Percentiles rank a stretch among this genome's conserved stretches.
Evolutionary conservation across 2,329 filamentous ascomycete species (phyloP).

Genomic region (Xylaria sp.): DNA sequence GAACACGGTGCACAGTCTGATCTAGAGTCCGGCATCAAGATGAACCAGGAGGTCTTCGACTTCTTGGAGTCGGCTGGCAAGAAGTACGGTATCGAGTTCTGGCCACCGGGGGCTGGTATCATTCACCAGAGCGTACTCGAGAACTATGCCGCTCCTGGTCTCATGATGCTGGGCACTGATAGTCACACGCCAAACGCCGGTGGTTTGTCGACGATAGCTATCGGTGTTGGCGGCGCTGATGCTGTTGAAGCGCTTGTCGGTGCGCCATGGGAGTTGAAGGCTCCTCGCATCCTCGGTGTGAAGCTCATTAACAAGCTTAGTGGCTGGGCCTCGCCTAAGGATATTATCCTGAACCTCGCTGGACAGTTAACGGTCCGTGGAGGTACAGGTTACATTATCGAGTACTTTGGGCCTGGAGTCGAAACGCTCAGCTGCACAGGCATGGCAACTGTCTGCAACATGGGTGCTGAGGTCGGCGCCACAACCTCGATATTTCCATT

Average conservation of each 20-base stretch:
- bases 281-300: conserved; percentile 89
- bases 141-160: conserved; percentile 94
- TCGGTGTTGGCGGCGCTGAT: conserved; percentile 96
- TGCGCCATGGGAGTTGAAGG: conserved; percentile 97
- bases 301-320: conserved; percentile 82
- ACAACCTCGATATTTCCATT: conserved; percentile 97
- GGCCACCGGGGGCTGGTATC: conserved; percentile 92
- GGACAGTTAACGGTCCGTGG: conserved; percentile 91
- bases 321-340: conserved; percentile 95
- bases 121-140: conserved; percentile 98
- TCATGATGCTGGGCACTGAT: conserved; percentile 99
- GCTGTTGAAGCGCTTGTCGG: conserved; percentile 96
- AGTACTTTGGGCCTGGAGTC: conserved; percentile 92
- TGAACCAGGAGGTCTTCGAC: conserved; percentile 97
- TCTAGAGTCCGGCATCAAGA: conserved; percentile 83
- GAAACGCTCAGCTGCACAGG: conserved; percentile 90
- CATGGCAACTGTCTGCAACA: conserved; percentile 92
- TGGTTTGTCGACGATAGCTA: conserved; percentile 90
- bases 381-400: conserved; percentile 93
- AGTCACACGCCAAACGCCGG: conserved; percentile 98
- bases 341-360: conserved; percentile 90
- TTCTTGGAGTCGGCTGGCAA: conserved; percentile 93
- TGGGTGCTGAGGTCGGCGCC: conserved; percentile 92
- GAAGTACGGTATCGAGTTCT: conserved; percentile 95
- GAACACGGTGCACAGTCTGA: conserved; percentile 89